Base-by-base conservation (phyloP, 345 rosid species). In the Hevea brasiliensis region DNA sequence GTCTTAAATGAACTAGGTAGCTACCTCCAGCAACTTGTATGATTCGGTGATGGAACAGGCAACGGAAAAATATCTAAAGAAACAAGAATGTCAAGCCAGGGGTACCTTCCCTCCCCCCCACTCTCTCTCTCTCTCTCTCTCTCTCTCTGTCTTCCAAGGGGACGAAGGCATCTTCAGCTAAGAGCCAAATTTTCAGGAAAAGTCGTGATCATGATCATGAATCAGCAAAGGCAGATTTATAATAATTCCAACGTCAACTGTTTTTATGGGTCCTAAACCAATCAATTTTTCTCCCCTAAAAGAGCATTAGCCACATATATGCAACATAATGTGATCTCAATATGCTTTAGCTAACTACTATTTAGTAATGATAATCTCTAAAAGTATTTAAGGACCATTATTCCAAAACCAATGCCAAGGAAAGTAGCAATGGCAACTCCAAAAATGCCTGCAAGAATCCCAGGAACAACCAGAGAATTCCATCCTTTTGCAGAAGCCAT, bases 401-500 rank as follows among this genome's bases (percentile, higher is more conserved):
- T 71, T 76, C 92, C 97, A 67, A 84, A 86, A 18, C 84, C 93
- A 81, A 89, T 86, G 58, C 95, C 97, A 7, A 91, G 87, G 80
- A 93, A 90, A 74, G 88, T 93, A 32, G 97, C 94, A n/a, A 86
- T 77, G 72, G 93, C 68, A 45, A 88, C 76, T 24, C 97, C 93
- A 0, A 91, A 87, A 75, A 90, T 88, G 68, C 93, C 93, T 0
- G 85, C 86, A 26, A 93, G 94, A 77, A 93, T 90, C 6, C 81
- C 90, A 0, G 98, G 92, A 57, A 93, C 90, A n/a, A 90, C 85
- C 65, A 90, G 63, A 14, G 93, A 89, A 63, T 57, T 70, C 93
- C 92, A 93, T 61, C 93, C 93, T 87, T 91, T 89, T 40, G 93
- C 90, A 0, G 89, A 86, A 61, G 93, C 93, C 95, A 93, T 93